Base-by-base conservation (phyloP, 2,329 filamentous ascomycete genomes). In the Zopfia rhizophila region DNA sequence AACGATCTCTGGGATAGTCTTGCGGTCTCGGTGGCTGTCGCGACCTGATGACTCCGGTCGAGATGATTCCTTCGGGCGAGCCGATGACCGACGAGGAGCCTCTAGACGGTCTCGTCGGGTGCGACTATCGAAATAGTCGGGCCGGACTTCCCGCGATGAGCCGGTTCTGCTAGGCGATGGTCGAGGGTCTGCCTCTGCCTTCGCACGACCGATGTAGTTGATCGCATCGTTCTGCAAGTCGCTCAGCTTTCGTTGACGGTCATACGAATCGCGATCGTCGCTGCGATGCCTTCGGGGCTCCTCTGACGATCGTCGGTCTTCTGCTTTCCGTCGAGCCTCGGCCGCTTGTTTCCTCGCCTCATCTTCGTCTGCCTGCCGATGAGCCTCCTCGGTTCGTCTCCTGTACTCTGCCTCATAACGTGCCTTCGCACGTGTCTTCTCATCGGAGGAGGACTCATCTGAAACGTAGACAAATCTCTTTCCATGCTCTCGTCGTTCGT, bases 401-500 rank as follows among this genome's bases (percentile, higher is more conserved):
- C 58, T 59, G 39, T 62, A 67, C 13, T 55, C 63, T 14, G 58
- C 58, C 45, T 69, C 68, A 40, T 62, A 66, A 48, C 55, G 67
- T 6, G 54, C 51, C 45, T 66, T 66, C 7, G 11, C 11, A 12
- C 16, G 37, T 12, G 8, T 18, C 22, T 31, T 32, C 24, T 70
- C 67, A 30, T 68, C 63, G 17, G 38, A 50, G 5, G 65, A 65
- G 13, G 63, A 65, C 6, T 72, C 70, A 30, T 69, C 71, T 12
- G 66, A 65, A 22, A 55, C 45, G 1, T 66, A 60, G 3, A 61
- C 55, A 24, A 70, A 70, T 49, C 72, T 74, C 22, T 52, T 53
- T 8, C 69, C 70, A 37, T 72, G 67, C 7, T 76, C 72, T 43
- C 64, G 62, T 31, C 68, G 67, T 7, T 68, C 62, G 24, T 77